Evolutionary conservation across 2,329 filamentous ascomycete genomes (phyloP).

Genomic region (Fusarium sp.): DNA sequence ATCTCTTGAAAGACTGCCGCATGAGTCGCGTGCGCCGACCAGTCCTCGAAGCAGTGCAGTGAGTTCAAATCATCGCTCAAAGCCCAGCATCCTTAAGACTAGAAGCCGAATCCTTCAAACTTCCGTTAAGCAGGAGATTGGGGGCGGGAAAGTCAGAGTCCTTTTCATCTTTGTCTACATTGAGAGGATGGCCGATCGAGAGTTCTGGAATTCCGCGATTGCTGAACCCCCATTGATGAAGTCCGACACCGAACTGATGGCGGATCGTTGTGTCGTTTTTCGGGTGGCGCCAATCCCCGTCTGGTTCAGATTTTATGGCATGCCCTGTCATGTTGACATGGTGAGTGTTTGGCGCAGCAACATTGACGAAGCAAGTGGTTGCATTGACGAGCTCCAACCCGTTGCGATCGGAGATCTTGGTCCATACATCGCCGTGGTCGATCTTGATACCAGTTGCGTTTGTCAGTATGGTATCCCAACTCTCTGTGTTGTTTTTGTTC

Average conservation of each 20-base stretch:
- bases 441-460: too few species aligned
- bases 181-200: too few species aligned
- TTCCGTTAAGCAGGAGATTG: neutral
- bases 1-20: neutral
- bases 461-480: too few species aligned
- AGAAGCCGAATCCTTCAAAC: neutral
- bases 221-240: neutral
- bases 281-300: neutral
- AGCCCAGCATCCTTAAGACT: neutral
- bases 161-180: too few species aligned
- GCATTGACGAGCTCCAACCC: neutral
- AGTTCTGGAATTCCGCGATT: neutral
- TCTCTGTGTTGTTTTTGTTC: too few species aligned
- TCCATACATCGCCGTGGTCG: neutral
- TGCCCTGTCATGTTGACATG: neutral
- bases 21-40: neutral
- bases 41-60: neutral
- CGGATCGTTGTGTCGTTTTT: too few species aligned
- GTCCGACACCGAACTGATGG: neutral
- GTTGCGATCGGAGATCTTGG: neutral
- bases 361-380: neutral
- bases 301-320: neutral
- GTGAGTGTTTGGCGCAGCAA: neutral
- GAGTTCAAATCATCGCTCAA: neutral
- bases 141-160: too few species aligned